Base-by-base conservation (phyloP, 2,329 filamentous ascomycete species). In the Tolypocladium tropicale region DNA sequence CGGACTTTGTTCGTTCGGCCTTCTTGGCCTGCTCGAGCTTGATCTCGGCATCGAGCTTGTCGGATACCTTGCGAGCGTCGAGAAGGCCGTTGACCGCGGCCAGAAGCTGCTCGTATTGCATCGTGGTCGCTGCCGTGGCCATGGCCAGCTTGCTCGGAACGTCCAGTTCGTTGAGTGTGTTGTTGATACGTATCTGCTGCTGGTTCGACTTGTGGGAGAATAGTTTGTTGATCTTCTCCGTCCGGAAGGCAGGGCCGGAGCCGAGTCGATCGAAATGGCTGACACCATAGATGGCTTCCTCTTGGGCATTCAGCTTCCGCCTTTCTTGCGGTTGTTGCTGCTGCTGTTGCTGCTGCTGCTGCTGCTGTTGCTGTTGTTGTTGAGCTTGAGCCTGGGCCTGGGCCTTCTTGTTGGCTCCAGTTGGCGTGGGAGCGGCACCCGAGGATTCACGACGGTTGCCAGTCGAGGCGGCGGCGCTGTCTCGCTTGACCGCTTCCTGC, bases 201-300 rank as follows among this genome's bases (percentile, higher is more conserved):
- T 88, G 82, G 55, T 86, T 83, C 18, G 82, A 87, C 73, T 92
- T 92, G 60, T 87, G 87, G 39, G 85, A 84, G 56, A 90, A 86
- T 28, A 90, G 81, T 70, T 91, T 91, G 62, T 86, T 85, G 57
- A 93, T 82, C 68, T 84, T 86, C 64, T 93, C 89, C 32, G 90
- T 90, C 14, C 93, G 89, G 79, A 97, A 97, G 16, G 89, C 87
- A 37, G 96, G 89, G 7, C 94, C 93, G 10, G 86, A 88, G 2
- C 87, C 85, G 41, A 96, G 79, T 32, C 93, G 88, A 56, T 97
- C 93, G 67, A 93, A 88, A 61, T 89, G 84, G 9, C 87, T 83
- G 11, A 99, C 88, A 60, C 93, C 94, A 66, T 93, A 97, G 36
- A 87, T 80, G 60, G 81, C 72, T 73, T 92, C 86, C 72, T 95